Base-by-base conservation (phyloP, 2,329 filamentous ascomycete genomes). In the Nigrograna mackinnonii region DNA sequence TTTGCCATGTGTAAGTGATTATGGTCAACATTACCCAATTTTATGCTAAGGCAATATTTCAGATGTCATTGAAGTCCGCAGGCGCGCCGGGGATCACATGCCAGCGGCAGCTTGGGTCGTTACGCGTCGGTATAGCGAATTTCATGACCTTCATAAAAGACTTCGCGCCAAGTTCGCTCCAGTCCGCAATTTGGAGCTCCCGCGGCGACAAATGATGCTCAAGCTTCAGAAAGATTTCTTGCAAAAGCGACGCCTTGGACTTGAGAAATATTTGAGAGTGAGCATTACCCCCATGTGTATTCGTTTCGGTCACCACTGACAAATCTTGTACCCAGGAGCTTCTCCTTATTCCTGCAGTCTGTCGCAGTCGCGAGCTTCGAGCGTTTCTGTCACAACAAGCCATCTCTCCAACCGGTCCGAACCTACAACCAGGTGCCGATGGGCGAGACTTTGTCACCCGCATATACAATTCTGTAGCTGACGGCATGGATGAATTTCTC, bases 401-500 rank as follows among this genome's bases (percentile, higher is more conserved):
- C 45, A 89, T 90, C 26, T 84, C 90, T 32, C 80, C 84, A 3
- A 80, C 81, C 40, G 79, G 84, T 19, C 69, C 82, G 36, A 79
- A 79, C 38, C 82, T 86, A 40, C 82, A 82, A 57, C 88, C 87
- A 68, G 51, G 56, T 6, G 46, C 86, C 81, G 64, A 80, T 70
- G 66, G 70, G 4, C 73, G 71, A 67, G 89, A 97, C 64, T 91
- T 99, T 66, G 94, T 99, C 50, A 91, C 89, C 1, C 85, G 94
- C 4, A 84, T 99, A 35, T 99, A 97, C 71, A 95, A 95, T 65
- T 97, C 92, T 0, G 92, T 99, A 17, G 89, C 92, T 1, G 94
- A 99, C 62, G 94, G 95, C 22, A 95, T 99, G 86, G 94, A 99
- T 64, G 94, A 99, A 57, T 95, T 99, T 41, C 76, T 99, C 3